Base-by-base conservation (phyloP, 768 basidiomycete species). In the Boletus vinaceobasis region DNA sequence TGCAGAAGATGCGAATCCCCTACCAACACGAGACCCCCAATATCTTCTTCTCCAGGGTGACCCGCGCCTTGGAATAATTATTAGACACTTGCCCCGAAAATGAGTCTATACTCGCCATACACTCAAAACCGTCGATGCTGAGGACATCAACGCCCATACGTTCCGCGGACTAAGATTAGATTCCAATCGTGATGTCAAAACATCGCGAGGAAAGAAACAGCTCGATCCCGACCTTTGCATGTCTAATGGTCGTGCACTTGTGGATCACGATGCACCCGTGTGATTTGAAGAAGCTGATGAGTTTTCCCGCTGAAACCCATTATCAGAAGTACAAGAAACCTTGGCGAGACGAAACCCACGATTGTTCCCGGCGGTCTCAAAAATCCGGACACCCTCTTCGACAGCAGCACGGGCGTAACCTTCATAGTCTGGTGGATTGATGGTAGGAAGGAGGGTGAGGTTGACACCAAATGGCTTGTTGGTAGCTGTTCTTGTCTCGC, bases 31-130 rank as follows among this genome's bases (percentile, higher is more conserved):
- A 96, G 64, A 5, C 88, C 90, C 4, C 90, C 90, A 23, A 97
- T 88, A 65, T 97, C 95, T 40, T 96, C 90, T 66, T 97, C 95
- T 57, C 95, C 95, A 17, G 93, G 93, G 70, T 94, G 92, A 26
- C 94, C 94, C 31, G 93, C 94, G 65, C 91, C 90, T 93, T 64
- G n/a, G 13, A 2, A 45, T 21, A 5, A 15, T 39, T 53, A 56
- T 62, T 58, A 57, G 48, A 47, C 40, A 49, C 50, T 46, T 37
- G 13, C 19, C 5, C 46, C 11, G 26, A 27, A 48, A 38, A 50
- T 36, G 36, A 26, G 26, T 32, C 27, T 7, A 57, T 29, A 27
- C 48, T 51, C 21, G 51, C 52, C 81, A 40, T 56, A 90, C 92
- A 95, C 77, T 95, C 93, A 57, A 95, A 90, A 0, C 93, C 92